Evolutionary conservation across 2,329 filamentous ascomycete species (phyloP).

Genomic region (Amesomyces nigricolor): DNA sequence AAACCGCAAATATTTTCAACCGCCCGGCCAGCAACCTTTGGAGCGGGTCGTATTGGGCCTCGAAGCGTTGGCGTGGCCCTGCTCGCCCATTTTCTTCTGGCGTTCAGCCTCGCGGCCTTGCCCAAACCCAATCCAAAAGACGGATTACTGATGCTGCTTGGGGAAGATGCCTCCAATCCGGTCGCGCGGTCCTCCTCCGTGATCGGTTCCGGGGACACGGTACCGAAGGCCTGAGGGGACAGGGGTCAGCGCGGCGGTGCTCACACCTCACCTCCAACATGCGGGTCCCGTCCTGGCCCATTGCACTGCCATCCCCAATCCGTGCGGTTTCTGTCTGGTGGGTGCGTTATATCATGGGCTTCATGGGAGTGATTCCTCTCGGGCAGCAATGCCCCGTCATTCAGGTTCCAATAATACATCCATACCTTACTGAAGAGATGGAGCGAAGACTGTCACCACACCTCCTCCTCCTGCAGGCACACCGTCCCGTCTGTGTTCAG

Average conservation of each 20-base stretch:
- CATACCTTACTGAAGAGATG: too few species aligned
- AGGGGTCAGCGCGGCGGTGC: conserved; percentile 4
- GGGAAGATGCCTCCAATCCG: neutral
- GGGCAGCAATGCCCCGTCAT: neutral
- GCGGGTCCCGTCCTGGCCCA: neutral
- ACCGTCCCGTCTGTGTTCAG: too few species aligned
- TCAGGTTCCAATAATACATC: too few species aligned
- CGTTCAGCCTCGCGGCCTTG: conserved; percentile 3
- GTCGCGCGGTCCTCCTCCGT: neutral
- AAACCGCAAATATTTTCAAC: too few species aligned
- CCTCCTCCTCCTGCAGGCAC: too few species aligned
- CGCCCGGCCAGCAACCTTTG: neutral
- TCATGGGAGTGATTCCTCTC: too few species aligned
- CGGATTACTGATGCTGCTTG: neutral
- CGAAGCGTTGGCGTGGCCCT: neutral
- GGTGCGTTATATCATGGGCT: too few species aligned
- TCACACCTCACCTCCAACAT: neutral
- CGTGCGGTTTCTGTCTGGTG: too few species aligned
- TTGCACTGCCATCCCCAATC: too few species aligned
- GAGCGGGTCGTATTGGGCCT: neutral
- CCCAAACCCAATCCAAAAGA: neutral
- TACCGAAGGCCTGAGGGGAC: neutral
- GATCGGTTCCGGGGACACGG: conserved; percentile 4
- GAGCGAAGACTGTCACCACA: too few species aligned
- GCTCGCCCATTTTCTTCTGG: neutral